Conservation (phyloP, 2,329 filamentous ascomycete species). For the Botrytis pseudocinerea region DNA sequence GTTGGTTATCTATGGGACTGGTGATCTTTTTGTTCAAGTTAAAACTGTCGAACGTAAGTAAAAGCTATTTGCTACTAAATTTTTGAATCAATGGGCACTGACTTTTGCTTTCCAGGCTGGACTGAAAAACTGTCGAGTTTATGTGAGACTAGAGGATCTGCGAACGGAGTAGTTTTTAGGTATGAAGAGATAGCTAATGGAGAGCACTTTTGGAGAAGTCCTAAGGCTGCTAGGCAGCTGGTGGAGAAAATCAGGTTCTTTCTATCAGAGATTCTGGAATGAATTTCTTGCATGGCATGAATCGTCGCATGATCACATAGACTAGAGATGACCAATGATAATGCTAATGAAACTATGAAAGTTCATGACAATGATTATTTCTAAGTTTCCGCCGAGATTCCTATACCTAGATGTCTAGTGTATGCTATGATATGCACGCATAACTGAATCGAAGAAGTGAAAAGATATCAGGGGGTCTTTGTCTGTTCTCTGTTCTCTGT, state of each 20-base stretch:
- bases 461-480: not conserved
- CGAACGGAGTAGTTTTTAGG: not conserved
- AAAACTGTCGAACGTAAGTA: constrained; percentile 54
- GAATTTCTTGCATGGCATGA: not conserved
- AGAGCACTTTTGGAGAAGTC: constrained; percentile 21
- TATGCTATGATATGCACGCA: not conserved
- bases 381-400: not conserved
- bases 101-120: constrained; percentile 16
- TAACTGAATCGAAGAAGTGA: not conserved
- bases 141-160: not conserved
- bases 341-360: not conserved
- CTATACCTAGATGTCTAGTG: not conserved
- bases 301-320: not conserved
- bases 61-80: not conserved
- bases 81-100: not conserved
- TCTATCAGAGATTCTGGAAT: not conserved
- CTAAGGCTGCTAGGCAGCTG: not conserved
- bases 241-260: not conserved
- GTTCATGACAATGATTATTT: not conserved
- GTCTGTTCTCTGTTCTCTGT: not conserved
- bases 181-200: constrained; percentile 8
- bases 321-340: not conserved
- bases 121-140: constrained; percentile 2
- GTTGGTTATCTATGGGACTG: constrained; percentile 71
- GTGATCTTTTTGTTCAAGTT: constrained; percentile 70